These are phyloP conservation scores for Mycena indigotica DNA, from an alignment of 768 basidiomycete species.

Conservation along the genomic window DNA sequence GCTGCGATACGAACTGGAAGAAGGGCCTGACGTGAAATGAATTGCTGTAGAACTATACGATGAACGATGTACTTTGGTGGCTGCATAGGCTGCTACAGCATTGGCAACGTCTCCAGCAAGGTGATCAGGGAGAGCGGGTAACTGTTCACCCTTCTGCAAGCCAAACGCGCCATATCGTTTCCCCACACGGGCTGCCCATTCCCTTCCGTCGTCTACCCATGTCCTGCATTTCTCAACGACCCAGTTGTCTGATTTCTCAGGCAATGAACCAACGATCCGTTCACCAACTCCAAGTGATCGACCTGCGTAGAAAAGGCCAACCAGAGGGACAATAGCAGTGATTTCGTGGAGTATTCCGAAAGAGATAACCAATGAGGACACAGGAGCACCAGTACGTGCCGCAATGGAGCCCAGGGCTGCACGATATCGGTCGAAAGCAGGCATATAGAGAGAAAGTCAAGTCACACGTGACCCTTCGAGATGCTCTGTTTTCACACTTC, in stretches of 20 bases:
- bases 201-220: slow-evolving; percentile 82
- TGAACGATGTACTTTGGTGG: slow-evolving; percentile 66
- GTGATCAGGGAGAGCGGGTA: slow-evolving; percentile 35
- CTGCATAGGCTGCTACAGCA: slow-evolving; percentile 77
- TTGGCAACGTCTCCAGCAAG: slow-evolving; percentile 81
- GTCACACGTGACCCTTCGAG: slow-evolving; percentile 4
- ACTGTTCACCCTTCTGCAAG: slow-evolving; percentile 53
- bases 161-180: slow-evolving; percentile 81
- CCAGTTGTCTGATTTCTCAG: slow-evolving; percentile 36
- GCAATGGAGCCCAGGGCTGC: slow-evolving; percentile 62
- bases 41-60: not conserved
- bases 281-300: slow-evolving; percentile 71
- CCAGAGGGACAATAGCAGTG: slow-evolving; percentile 77
- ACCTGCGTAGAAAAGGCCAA: slow-evolving; percentile 72
- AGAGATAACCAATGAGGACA: slow-evolving; percentile 75
- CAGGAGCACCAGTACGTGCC: slow-evolving; percentile 68
- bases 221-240: slow-evolving; percentile 42
- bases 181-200: slow-evolving; percentile 71
- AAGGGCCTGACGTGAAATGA: slow-evolving; percentile 53
- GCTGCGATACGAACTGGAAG: slow-evolving; percentile 72
- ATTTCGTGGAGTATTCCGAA: slow-evolving; percentile 86
- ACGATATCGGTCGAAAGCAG: slow-evolving; percentile 50
- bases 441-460: slow-evolving; percentile 19
- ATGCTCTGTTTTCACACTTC: slow-evolving; percentile 4
- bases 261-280: slow-evolving; percentile 45